These are phyloP conservation scores for Ogataea pini DNA, from an alignment of 805 yeast genomes.

Conservation along the genomic window DNA sequence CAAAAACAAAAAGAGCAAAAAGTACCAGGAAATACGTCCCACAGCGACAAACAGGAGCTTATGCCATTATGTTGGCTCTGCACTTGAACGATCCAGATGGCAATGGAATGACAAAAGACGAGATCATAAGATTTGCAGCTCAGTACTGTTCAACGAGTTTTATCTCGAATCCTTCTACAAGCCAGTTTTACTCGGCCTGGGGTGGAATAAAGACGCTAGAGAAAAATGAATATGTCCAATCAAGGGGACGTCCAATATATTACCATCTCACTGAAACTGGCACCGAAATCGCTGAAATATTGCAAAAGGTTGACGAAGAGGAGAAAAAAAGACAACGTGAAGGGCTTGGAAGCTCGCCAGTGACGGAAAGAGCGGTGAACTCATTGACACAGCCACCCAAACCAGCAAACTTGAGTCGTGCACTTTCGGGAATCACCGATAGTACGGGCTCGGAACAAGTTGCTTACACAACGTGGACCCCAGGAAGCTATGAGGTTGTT, in stretches of 20 bases:
- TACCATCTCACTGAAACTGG: conserved; percentile 76
- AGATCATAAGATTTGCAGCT: conserved; percentile 53
- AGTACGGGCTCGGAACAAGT: conserved; percentile 12
- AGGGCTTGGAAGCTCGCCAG: conserved; percentile 17
- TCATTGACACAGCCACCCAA: neutral
- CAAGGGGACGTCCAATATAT: conserved; percentile 56
- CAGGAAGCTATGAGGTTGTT: conserved; percentile 56
- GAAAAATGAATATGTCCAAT: conserved; percentile 57
- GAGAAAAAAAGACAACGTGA: conserved; percentile 7
- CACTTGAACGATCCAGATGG: conserved; percentile 47
- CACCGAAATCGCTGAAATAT: conserved; percentile 53
- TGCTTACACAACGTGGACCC: conserved; percentile 60
- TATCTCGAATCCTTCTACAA: conserved; percentile 56
- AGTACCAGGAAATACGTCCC: conserved; percentile 60
- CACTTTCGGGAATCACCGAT: conserved; percentile 3
- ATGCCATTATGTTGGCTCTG: conserved; percentile 71
- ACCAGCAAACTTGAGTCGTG: conserved; percentile 2
- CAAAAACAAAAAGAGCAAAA: conserved; percentile 10
- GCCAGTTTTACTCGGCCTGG: conserved; percentile 78
- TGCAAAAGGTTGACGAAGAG: conserved; percentile 47
- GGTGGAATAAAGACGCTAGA: conserved; percentile 61
- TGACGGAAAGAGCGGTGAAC: conserved; percentile 8
- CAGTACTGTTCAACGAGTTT: conserved; percentile 61
- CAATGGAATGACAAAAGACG: conserved; percentile 65
- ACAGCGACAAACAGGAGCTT: conserved; percentile 75